Conservation (phyloP, 306 rosid genomes). For the Coriaria nepalensis region DNA sequence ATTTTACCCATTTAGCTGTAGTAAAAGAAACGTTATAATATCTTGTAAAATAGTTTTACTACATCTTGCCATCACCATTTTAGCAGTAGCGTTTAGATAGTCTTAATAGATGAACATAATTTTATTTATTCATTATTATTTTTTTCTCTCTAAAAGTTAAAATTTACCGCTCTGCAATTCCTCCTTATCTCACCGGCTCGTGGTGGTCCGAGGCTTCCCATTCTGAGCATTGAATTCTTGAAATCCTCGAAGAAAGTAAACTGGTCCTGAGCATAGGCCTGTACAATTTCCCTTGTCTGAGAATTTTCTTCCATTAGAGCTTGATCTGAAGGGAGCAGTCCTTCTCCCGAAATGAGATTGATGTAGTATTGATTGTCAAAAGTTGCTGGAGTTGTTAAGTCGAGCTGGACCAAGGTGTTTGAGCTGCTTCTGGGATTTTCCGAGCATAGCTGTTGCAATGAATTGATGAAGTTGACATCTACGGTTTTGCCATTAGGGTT, state of each 20-base stretch:
- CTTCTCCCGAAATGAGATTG: constrained; percentile 63
- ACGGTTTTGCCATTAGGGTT: constrained; percentile 8
- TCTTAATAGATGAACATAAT: too few species aligned
- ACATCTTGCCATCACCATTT: too few species aligned
- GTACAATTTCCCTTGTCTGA: constrained; percentile 41
- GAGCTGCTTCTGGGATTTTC: constrained; percentile 11
- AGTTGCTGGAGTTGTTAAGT: constrained; percentile 55
- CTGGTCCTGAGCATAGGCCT: constrained; percentile 39
- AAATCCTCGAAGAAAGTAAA: constrained; percentile 52
- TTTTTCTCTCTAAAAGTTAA: not conserved
- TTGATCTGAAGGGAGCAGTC: constrained; percentile 72
- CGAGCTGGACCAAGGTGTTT: constrained; percentile 36
- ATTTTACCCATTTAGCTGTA: too few species aligned
- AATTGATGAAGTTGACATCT: constrained; percentile 38
- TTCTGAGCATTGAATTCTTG: constrained; percentile 46
- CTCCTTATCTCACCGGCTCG: constrained; percentile 39
- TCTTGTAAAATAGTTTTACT: too few species aligned
- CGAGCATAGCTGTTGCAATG: constrained; percentile 50
- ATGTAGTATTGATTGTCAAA: constrained; percentile 74
- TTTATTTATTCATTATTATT: too few species aligned
- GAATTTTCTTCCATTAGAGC: constrained; percentile 26
- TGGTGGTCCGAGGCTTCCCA: constrained; percentile 47
- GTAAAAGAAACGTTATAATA: too few species aligned
- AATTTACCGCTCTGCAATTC: constrained; percentile 35
- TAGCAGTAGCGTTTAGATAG: too few species aligned